Evolutionary conservation across 2,329 filamentous ascomycete genomes (phyloP), one percentile per base, ranked within the genome.

Genomic region (Fusarium beomiforme): DNA sequence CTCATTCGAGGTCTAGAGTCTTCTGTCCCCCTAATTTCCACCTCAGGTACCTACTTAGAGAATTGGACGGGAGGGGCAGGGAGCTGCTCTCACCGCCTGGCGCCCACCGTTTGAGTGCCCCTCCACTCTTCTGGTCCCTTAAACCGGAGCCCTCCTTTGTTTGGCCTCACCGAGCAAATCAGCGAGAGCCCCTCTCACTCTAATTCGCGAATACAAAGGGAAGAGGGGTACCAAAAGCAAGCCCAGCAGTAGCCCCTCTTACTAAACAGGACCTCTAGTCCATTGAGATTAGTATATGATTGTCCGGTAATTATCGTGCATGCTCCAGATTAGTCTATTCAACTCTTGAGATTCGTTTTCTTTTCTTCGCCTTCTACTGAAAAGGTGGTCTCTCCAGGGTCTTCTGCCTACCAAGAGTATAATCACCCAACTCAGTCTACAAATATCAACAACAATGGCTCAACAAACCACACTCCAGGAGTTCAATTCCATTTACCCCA

Each of bases 401-500:
- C 57, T 21, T 46, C 26, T 51, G n/a, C n/a, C 59, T 24, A 23
- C 33, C 26, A 43, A n/a, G n/a, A n/a, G 33, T 41, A 24, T 29
- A 9, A 31, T 26, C 34, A 16, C 31, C 17, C 13, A 51, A 44
- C 11, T 63, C n/a, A 21, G 23, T 24, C n/a, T 34, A 29, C n/a
- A 54, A 39, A 54, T 63, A 34, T 47, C 44, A 51, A 50, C 56
- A 59, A 84, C 77, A 56, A 90, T 90, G 88, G 87, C 88, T 43
- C 84, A 96, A 86, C 90, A 90, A 75, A 92, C 92, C 54, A 95
- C 91, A 51, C 90, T 95, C 64, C 86, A 92, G 78, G 91, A 97
- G 78, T 99, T 99, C 81, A 94, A 98, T 87, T 86, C 90, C 47
- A 89, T 98, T 80, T 98, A 95, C 85, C 93, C 94, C 60, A 91